A percentile compares a stretch with the other conserved stretches of the same genome.
These are phyloP conservation scores for Arthonia radiata DNA, from an alignment of 495 filamentous ascomycete genomes.

Conservation along the genomic window DNA sequence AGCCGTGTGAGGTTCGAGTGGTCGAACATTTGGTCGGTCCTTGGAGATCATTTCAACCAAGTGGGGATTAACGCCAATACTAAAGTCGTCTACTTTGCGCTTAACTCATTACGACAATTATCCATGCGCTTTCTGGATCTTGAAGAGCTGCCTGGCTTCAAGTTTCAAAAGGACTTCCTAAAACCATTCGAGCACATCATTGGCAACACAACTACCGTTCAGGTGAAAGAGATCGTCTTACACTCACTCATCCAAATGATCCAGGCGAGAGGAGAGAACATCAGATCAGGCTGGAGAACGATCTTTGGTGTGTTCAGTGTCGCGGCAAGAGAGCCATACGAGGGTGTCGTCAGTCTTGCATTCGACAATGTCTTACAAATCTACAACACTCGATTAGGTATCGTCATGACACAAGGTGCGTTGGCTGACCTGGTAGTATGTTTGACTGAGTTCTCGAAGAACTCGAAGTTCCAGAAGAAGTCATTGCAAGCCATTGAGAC, in stretches of 20 bases:
- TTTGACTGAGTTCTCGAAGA: slow-evolving; percentile 94
- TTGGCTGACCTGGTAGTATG: slow-evolving; percentile 94
- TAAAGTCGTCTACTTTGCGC: slow-evolving; percentile 82
- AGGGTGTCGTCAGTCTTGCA: slow-evolving; percentile 85
- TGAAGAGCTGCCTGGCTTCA: slow-evolving; percentile 92
- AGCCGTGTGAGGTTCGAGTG: slow-evolving; percentile 92
- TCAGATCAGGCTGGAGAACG: slow-evolving; percentile 91
- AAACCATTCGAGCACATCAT: slow-evolving; percentile 97
- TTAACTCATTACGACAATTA: slow-evolving; percentile 82
- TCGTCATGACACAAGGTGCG: slow-evolving; percentile 86
- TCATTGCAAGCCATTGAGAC: slow-evolving; percentile 89
- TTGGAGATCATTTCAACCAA: slow-evolving; percentile 92
- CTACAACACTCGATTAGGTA: slow-evolving; percentile 91
- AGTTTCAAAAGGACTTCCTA: slow-evolving; percentile 97
- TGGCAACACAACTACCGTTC: slow-evolving; percentile 63
- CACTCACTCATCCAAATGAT: slow-evolving; percentile 98
- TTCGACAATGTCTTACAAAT: slow-evolving; percentile 94
- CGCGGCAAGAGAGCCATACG: slow-evolving; percentile 76
- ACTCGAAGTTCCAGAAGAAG: slow-evolving; percentile 92
- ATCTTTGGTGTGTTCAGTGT: slow-evolving; percentile 99
- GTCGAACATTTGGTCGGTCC: slow-evolving; percentile 87
- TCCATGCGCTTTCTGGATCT: slow-evolving; percentile 99
- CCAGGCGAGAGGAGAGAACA: slow-evolving; percentile 83
- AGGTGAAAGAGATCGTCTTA: slow-evolving; percentile 94
- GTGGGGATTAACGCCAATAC: slow-evolving; percentile 93